Base-by-base conservation (phyloP, 2,329 filamentous ascomycete genomes). In the Cercospora nicotianae region DNA sequence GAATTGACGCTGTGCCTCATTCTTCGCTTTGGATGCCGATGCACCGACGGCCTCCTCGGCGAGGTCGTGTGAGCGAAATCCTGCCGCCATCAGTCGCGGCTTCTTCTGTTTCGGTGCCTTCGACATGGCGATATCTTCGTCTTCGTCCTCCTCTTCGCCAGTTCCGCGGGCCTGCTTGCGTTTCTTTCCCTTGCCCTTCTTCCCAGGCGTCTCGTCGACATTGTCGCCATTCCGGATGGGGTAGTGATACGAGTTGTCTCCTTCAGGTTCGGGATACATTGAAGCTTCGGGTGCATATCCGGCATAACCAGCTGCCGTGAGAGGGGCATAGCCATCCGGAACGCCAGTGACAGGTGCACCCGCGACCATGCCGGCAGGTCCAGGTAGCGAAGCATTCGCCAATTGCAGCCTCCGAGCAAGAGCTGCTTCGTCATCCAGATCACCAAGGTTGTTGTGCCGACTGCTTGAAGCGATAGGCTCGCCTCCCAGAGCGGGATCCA, bases 1-100 rank as follows among this genome's bases (percentile, higher is more conserved):
- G 66, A 82, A 85, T 65, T 85, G 80, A 58, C 81, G 78, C 9
- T 81, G 81, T 9, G 82, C 80, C 28, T 80, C 79, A 53, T 77
- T 83, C 72, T 81, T 83, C 70, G 78, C 73, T 23, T 73, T 75
- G 45, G 70, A 71, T 1, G 73, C 69, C 28, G 67, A 67, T 3
- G 75, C 61, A 13, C 69, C 72, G 18, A 68, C 67, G 3, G 71
- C 70, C 18, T 68, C 64, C 18, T 77, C 74, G 28, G 74, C 76
- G 10, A 78, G 69, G 63, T 78, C 76, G 20, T 70, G 70, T 3
- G 74, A 76, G 13, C 71, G 69, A 65, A 78, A 78, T 13, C 76
- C 76, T 18, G 75, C 75, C 58, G 68, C 78, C 66, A 68, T 75
- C 64, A 71, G 74, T 63, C 74, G 75, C n/a, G 75, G 76, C 62